These are phyloP conservation scores for Blastocystis sp. DNA, from an alignment of 352 stramenopile genomes.

Conservation along the genomic window DNA sequence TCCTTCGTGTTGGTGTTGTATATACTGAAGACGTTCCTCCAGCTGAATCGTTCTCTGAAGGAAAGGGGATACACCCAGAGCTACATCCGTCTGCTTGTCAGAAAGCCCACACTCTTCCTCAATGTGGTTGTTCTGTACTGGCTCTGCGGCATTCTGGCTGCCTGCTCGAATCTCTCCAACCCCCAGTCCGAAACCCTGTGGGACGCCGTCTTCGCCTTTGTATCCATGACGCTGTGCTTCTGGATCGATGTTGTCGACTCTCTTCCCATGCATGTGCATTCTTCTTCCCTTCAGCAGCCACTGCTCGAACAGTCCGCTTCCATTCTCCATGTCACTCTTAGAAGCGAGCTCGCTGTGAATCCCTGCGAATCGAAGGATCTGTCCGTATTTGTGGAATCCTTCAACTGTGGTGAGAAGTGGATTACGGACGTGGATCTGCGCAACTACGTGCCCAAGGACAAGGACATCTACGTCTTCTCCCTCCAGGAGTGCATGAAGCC, in stretches of 20 bases:
- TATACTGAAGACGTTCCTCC: neutral
- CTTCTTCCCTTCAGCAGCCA: neutral
- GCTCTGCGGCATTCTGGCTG: neutral
- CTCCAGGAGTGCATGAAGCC: constrained; percentile 32
- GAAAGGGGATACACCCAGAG: neutral
- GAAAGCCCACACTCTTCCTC: neutral
- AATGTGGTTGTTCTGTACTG: neutral
- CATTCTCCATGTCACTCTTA: neutral
- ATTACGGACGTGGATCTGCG: neutral
- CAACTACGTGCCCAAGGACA: neutral
- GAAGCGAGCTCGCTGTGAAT: neutral
- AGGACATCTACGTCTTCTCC: constrained; percentile 44
- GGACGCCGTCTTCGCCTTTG: constrained; percentile 15
- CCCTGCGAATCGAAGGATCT: neutral
- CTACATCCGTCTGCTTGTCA: neutral
- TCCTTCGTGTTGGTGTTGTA: neutral
- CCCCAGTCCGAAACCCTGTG: neutral
- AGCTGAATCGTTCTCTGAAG: neutral
- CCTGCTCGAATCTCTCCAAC: neutral
- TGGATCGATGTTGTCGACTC: neutral
- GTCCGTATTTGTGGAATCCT: constrained; percentile 4
- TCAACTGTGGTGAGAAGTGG: constrained; percentile 29
- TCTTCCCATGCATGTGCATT: neutral
- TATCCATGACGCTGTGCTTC: neutral
- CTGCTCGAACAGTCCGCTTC: neutral